These are phyloP conservation scores for Onygenales sp. DNA, from an alignment of 2,329 filamentous ascomycete species.

Conservation along the genomic window DNA sequence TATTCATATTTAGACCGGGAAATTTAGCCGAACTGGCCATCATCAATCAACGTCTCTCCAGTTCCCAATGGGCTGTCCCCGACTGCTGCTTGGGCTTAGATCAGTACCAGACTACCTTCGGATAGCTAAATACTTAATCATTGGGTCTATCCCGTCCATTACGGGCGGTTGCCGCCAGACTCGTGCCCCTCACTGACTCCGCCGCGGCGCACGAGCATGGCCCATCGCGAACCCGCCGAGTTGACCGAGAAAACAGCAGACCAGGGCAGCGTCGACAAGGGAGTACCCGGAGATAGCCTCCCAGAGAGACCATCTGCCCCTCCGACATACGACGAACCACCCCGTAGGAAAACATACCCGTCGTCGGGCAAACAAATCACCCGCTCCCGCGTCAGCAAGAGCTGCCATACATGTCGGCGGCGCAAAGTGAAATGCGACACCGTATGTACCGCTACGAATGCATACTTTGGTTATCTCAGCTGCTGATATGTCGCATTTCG, in stretches of 20 bases:
- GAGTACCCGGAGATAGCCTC: not conserved
- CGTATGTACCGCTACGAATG: slow-evolving; percentile 2
- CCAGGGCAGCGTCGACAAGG: not conserved
- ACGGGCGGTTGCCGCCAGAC: no score
- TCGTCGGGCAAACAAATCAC: slow-evolving; percentile 33
- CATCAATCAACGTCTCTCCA: no score
- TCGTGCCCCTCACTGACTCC: no score
- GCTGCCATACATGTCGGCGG: slow-evolving; percentile 36
- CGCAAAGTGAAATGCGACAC: slow-evolving; percentile 37
- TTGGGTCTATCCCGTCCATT: no score
- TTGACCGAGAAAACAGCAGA: not conserved
- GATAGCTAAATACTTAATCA: no score
- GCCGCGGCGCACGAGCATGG: no score
- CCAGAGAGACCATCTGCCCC: not conserved
- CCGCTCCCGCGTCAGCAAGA: slow-evolving; percentile 38
- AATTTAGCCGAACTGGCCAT: no score
- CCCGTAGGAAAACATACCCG: not conserved
- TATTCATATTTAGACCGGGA: no score
- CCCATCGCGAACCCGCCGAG: not conserved
- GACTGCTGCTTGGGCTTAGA: no score
- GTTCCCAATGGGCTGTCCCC: no score
- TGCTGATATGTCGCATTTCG: not conserved
- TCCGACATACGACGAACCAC: not conserved
- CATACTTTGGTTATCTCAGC: not conserved
- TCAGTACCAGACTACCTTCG: no score